Base-by-base conservation (phyloP, 495 filamentous ascomycete genomes). In the Penicillium lagena region DNA sequence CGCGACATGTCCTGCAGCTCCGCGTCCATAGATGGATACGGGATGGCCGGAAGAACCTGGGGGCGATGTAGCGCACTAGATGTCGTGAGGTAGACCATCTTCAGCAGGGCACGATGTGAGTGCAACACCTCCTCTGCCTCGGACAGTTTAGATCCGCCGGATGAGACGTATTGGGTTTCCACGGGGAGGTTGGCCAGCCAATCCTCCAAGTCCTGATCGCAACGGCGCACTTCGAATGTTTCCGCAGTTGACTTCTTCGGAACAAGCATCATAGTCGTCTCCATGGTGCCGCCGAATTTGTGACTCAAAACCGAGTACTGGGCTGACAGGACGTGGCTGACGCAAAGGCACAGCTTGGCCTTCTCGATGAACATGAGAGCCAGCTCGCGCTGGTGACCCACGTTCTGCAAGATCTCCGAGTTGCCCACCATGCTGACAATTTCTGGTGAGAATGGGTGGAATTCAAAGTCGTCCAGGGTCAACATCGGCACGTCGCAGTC, bases 401-500 rank as follows among this genome's bases (percentile, higher is more conserved):
- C 62, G 54, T 87, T 81, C 33, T 77, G 73, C 29, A 84, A 59
- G 15, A 89, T 50, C n/a, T 75, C 71, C 56, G 85, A 90, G 29
- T 86, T 76, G 14, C 73, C 66, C 0, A 79, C 72, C 49, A 90
- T 79, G 52, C 81, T 74, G 15, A 81, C 71, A 40, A 82, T 77
- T 32, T 83, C 75, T 9, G 78, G 78, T 1, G 82, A 72, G 29
- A 87, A 75, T 9, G 72, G 62, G 29, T 77, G 73, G 58, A 89
- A 80, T 54, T 90, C 87, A 54, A 96, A 96, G 61, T 96, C 90
- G 47, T 83, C 76, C 42, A 89, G 70, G 12, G 75, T 80, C 42
- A 95, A 68, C 87, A 93, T 90, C 0, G 89, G 87, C 41, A 95
- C 89, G 53, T 94, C 85, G 58, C 82, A 93, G 60, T 95, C 88